Evolutionary conservation across 1,284 basidiomycete genomes (phyloP), one percentile per base, ranked within the genome.

Genomic region (Cryptococcus hybrid): DNA sequence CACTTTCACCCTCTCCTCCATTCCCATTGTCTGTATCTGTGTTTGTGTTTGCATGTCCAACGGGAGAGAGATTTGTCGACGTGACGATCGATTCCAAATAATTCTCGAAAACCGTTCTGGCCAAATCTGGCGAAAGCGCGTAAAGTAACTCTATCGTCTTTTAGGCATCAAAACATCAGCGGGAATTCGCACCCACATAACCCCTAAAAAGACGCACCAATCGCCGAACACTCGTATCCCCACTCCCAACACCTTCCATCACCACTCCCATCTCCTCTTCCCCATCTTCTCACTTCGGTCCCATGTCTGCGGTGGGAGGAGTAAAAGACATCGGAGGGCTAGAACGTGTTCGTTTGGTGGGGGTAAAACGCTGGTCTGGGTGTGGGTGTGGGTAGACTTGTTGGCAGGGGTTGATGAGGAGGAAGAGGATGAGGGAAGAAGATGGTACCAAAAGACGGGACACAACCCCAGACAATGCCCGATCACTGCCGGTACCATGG

Each of bases 161-260:
- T 5, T 30, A 9, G 11, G 12, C 11, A 7, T 30, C 48, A 46
- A 30, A 30, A 30, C 30, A 30, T 30, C 39, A 58, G 49, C 6
- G 7, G 24, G 13, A 43, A 30, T 30, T 30, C 30, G 3, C 30
- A 30, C 30, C 30, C 30, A 30, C 30, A 30, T 1, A 30, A 30
- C 30, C 30, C 30, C 6, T 2, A 4, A 37, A 34, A 24, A 18
- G 8, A 58, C 73, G 50, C 55, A 77, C 75, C 45, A 59, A 54
- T 38, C 64, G 56, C 15, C 76, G 67, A 6, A 75, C 60, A 3
- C 60, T 69, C 34, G 59, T 51, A 51, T 78, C 76, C 0, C 36
- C 15, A 51, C 66, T 66, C 40, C 76, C 64, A 3, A 76, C 56
- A 2, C 74, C 76, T 30, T 66, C 60, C 71, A 77, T 74, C 18